Conservation (phyloP, 2,329 filamentous ascomycete species). For the Ophiostoma fasciatum region DNA sequence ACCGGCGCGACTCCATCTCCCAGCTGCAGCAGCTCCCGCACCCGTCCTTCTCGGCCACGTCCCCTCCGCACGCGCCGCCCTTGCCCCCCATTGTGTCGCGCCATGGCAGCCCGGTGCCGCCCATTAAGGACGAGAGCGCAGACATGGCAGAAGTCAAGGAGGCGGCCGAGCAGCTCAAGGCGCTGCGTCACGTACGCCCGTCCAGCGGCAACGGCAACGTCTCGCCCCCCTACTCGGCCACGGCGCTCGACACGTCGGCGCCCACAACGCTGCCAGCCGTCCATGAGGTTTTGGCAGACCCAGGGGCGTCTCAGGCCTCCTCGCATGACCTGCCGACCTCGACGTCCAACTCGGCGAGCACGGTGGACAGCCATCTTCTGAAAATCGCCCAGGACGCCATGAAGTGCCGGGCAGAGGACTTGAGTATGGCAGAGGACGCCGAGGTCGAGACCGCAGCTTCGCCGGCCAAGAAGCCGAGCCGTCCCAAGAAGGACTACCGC, state of each 20-base stretch:
- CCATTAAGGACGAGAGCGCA: conserved; percentile 37
- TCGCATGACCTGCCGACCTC: too few relatives aligned
- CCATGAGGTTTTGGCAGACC: too few relatives aligned
- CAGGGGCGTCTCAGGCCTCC: too few relatives aligned
- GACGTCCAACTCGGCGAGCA: too few relatives aligned
- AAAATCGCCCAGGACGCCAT: conserved; percentile 11
- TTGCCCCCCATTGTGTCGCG: conserved; percentile 8
- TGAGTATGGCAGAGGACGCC: conserved; percentile 1
- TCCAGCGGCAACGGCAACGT: conserved; percentile 25
- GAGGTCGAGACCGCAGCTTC: conserved; percentile 1
- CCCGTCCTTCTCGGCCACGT: neutral
- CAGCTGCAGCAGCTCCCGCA: conserved; percentile 6
- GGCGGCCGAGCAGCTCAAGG: conserved; percentile 51
- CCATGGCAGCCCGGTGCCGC: conserved; percentile 14
- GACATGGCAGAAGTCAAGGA: conserved; percentile 57
- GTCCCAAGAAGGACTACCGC: conserved; percentile 5
- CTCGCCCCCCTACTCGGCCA: conserved; percentile 12
- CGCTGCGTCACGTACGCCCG: conserved; percentile 47
- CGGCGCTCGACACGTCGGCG: too few relatives aligned
- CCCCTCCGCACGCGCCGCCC: neutral
- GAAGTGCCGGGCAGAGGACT: conserved; percentile 7
- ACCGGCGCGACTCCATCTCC: conserved; percentile 4
- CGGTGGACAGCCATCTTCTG: conserved; percentile 18
- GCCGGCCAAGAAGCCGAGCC: conserved; percentile 3
- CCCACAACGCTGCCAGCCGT: too few relatives aligned